phyloP scores from a whole-genome alignment of 2,329 filamentous ascomycete species.

The Colletotrichum aenigma region DNA sequence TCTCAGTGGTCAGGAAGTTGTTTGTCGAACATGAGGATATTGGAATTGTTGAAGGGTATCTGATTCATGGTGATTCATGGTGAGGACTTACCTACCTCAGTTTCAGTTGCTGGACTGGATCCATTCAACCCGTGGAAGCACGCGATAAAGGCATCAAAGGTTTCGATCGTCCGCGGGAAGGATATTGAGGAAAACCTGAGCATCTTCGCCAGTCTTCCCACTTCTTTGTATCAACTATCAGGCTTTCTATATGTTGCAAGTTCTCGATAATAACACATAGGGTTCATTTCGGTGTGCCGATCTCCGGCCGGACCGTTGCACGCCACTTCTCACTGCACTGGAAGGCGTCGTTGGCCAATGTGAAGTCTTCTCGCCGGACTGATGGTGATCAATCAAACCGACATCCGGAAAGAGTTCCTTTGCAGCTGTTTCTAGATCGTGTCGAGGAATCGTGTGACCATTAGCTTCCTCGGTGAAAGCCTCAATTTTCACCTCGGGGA shows the following conservation, averaged over 20 bases:
- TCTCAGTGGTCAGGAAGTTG: neutral
- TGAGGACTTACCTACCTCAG: too few relatives aligned
- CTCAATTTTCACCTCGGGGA: too few relatives aligned
- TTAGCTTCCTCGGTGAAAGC: too few relatives aligned
- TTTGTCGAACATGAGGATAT: neutral
- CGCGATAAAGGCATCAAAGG: neutral
- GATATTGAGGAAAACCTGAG: neutral
- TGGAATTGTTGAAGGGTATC: neutral
- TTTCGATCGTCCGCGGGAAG: neutral
- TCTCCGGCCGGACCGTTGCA: too few relatives aligned
- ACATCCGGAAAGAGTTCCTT: too few relatives aligned
- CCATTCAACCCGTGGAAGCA: neutral
- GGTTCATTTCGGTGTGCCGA: neutral
- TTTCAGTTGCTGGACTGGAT: neutral
- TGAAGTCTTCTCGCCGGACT: too few relatives aligned
- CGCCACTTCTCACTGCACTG: too few relatives aligned
- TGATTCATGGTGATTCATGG: fast-evolving
- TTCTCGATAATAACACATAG: neutral
- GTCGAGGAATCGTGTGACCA: too few relatives aligned
- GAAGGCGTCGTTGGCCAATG: too few relatives aligned
- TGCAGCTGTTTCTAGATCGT: too few relatives aligned
- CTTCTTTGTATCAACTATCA: neutral
- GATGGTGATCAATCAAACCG: too few relatives aligned
- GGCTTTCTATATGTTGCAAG: neutral
- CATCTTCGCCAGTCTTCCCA: neutral